A percentile compares a stretch with the other conserved stretches of the same genome.
phyloP scores from a whole-genome alignment of 202 grass and related monocot species.

The Panicum virgatum region DNA sequence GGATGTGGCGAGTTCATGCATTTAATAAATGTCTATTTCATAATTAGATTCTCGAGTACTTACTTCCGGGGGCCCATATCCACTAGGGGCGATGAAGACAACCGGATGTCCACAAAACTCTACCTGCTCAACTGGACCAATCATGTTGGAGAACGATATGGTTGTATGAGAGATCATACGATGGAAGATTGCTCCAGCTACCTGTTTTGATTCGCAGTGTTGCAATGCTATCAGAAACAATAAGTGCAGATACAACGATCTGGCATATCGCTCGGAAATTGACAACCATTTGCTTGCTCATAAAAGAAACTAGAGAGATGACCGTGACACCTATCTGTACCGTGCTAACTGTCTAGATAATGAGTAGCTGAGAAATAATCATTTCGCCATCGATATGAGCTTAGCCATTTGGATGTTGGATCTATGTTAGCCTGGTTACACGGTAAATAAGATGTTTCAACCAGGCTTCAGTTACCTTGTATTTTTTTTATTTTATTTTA shows the following conservation, averaged over 20 bases:
- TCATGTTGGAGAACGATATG: conserved; percentile 80
- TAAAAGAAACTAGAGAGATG: conserved; percentile 8
- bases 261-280: neutral
- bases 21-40: conserved; percentile 3
- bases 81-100: conserved; percentile 79
- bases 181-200: conserved; percentile 48
- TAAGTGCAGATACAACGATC: neutral
- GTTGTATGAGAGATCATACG: conserved; percentile 72
- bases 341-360: neutral
- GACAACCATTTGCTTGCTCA: conserved; percentile 18
- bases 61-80: conserved; percentile 72
- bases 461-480: neutral
- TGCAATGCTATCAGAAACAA: conserved; percentile 33
- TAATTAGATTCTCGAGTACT: conserved; percentile 31
- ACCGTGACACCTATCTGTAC: neutral
- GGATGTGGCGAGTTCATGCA: neutral
- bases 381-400: neutral
- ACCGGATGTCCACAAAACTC: conserved; percentile 74
- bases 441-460: neutral
- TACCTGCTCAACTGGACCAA: conserved; percentile 68
- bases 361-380: neutral
- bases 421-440: conserved; percentile 10
- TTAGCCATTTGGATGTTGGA: conserved; percentile 7
- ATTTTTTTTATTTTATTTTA: neutral
- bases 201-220: conserved; percentile 50